These are phyloP conservation scores for Dovyalis caffra DNA, from an alignment of 345 rosid genomes.

Conservation along the genomic window DNA sequence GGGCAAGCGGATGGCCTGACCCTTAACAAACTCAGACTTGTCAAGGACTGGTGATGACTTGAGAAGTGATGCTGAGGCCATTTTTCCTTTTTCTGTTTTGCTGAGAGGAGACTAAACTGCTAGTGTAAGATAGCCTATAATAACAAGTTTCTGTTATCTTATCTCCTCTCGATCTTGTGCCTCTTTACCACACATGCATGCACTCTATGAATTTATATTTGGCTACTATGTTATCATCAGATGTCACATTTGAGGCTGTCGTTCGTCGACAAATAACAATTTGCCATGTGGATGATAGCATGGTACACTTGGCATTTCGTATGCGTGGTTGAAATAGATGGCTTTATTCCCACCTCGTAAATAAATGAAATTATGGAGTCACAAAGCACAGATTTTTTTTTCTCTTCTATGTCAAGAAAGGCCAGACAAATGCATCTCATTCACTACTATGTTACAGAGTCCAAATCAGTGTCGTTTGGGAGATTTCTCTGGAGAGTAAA, in stretches of 20 bases:
- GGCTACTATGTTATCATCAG: slow-evolving; percentile 27
- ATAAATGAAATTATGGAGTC: slow-evolving; percentile 7
- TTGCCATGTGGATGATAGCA: slow-evolving; percentile 67
- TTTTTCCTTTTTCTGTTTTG: slow-evolving; percentile 17
- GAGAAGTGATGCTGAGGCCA: slow-evolving; percentile 90
- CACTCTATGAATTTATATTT: slow-evolving; percentile 46
- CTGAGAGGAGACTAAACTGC: slow-evolving; percentile 19
- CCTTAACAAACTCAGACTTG: slow-evolving; percentile 84
- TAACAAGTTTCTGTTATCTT: slow-evolving; percentile 23
- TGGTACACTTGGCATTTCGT: slow-evolving; percentile 27
- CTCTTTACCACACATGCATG: slow-evolving; percentile 41
- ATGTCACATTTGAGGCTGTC: slow-evolving; percentile 80
- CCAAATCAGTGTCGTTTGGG: neutral
- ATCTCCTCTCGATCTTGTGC: slow-evolving; percentile 35
- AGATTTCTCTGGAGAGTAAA: slow-evolving; percentile 29
- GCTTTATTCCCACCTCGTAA: slow-evolving; percentile 38
- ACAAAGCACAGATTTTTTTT: slow-evolving; percentile 23
- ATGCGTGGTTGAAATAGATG: slow-evolving; percentile 39
- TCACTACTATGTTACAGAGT: slow-evolving; percentile 11
- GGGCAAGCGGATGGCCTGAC: slow-evolving; percentile 62
- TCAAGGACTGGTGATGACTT: slow-evolving; percentile 78
- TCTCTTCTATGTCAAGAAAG: neutral
- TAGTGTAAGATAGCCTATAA: slow-evolving; percentile 2
- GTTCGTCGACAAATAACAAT: slow-evolving; percentile 38
- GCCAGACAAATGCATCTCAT: slow-evolving; percentile 31